Evolutionary conservation across 2,329 filamentous ascomycete species (phyloP), one percentile per base, ranked within the genome.

Genomic region (Aureobasidium sp.): DNA sequence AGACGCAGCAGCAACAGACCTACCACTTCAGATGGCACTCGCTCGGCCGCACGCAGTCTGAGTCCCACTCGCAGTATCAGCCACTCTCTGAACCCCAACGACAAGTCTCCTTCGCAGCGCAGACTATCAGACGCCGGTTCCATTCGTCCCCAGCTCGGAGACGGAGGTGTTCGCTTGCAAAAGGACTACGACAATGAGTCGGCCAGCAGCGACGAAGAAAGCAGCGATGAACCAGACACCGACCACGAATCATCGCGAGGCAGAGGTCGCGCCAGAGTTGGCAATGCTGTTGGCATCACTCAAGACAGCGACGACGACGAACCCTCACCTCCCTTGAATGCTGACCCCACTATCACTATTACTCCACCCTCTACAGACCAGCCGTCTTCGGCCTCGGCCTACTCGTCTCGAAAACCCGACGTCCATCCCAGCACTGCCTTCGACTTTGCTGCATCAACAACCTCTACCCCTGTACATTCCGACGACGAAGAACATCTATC

Each of bases 401-500:
- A 58, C 45, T 10, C 57, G 39, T 73, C 66, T 69, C 76, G 71
- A 63, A 81, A 74, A 59, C 85, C 81, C 67, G 65, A 71, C 74
- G 57, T 76, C 68, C 92, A 95, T 71, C 92, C 92, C 1, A 84
- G 85, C 59, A 96, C 90, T 11, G 94, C 87, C 71, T 97, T 92
- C 71, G 92, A 96, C 69, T 78, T 86, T 62, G 80, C 82, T 14
- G 82, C 82, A 76, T 74, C 87, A 77, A 76, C 77, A 34, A 66
- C 79, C 45, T 79, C 80, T 3, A 85, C 83, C 0, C 84, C 85
- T 0, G 81, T 91, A 62, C 88, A 91, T 65, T 95, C 91, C 2
- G 94, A 97, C 63, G 87, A 91, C 36, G 91, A 96, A 72, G 88
- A 87, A 29, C 90, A 95, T 62, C 79, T 92, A 51, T 86, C 85